Evolutionary conservation across 139 green algal species (phyloP).

Genomic region (Gonium pectorale): DNA sequence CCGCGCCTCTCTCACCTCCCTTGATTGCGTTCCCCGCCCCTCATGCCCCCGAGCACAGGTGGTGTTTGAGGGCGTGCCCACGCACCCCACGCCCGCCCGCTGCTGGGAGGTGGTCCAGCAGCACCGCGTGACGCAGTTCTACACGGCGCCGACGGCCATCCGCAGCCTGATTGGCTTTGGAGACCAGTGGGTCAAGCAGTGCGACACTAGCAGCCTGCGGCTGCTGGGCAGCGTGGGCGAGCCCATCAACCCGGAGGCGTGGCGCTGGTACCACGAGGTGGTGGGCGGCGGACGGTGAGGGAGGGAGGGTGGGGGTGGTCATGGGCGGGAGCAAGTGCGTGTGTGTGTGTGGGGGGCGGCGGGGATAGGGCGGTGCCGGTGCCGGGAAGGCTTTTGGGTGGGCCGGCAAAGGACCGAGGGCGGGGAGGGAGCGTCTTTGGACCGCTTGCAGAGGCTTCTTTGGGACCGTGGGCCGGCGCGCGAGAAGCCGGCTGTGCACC

Average conservation of each 20-base stretch:
- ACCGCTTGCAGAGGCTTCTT: no score
- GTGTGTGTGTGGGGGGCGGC: background rate
- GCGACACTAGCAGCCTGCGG: conserved; percentile 73
- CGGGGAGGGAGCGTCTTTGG: no score
- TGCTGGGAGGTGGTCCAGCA: conserved; percentile 95
- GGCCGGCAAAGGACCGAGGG: no score
- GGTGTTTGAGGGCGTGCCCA: conserved; percentile 96
- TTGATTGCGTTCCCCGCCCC: no score
- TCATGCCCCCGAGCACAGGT: conserved; percentile 67
- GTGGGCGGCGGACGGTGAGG: conserved; percentile 63
- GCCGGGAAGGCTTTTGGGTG: no score
- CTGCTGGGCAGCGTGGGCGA: conserved; percentile 97
- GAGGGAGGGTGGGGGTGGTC: background rate
- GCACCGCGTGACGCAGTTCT: conserved; percentile 92
- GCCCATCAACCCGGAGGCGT: conserved; percentile 98
- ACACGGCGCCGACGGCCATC: conserved; percentile 96
- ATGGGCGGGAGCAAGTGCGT: no score
- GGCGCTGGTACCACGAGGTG: conserved; percentile 94
- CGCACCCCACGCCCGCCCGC: conserved; percentile 86
- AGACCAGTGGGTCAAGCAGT: conserved; percentile 68
- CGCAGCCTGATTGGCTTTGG: conserved; percentile 89
- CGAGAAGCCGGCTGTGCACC: no score
- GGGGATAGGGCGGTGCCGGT: background rate
- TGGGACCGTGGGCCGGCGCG: no score
- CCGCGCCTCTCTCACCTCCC: no score